Evolutionary conservation across 768 basidiomycete genomes (phyloP).

Genomic region (Lyophyllum atratum): DNA sequence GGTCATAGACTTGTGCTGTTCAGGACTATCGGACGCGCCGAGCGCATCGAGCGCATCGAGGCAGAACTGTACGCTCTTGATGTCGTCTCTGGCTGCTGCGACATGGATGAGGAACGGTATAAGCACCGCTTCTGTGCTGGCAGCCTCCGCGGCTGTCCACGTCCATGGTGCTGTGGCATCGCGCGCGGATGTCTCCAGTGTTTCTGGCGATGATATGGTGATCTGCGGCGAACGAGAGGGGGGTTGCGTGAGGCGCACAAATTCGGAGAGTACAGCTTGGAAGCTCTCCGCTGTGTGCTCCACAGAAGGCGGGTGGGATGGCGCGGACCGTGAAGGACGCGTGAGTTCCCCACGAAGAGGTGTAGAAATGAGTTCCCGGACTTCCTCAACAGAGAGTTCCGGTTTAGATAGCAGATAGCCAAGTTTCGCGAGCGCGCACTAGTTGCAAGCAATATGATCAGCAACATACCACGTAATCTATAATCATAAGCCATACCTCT

Average conservation of each 20-base stretch:
- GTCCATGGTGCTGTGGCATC: conserved; percentile 70
- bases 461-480: not conserved
- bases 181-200: conserved; percentile 37
- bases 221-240: conserved; percentile 36
- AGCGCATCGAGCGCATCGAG: conserved; percentile 37
- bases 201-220: conserved; percentile 36
- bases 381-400: conserved; percentile 64
- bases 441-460: not conserved
- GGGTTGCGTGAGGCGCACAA: conserved; percentile 60
- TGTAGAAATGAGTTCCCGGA: conserved; percentile 72
- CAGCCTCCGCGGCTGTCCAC: conserved; percentile 76
- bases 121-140: conserved; percentile 66
- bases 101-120: conserved; percentile 80
- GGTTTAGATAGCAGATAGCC: conserved; percentile 88
- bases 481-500: conserved; percentile 53
- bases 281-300: conserved; percentile 60
- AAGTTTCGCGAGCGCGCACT: conserved; percentile 92
- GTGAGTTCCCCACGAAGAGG: conserved; percentile 92
- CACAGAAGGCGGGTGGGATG: conserved; percentile 41
- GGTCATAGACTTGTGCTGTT: conserved; percentile 31
- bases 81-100: conserved; percentile 72
- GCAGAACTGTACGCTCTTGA: conserved; percentile 63
- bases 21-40: conserved; percentile 21
- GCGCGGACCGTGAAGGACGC: conserved; percentile 42
- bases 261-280: conserved; percentile 64